Base-by-base conservation (phyloP, 1,284 basidiomycete genomes). In the Cutaneotrichosporon sp. region DNA sequence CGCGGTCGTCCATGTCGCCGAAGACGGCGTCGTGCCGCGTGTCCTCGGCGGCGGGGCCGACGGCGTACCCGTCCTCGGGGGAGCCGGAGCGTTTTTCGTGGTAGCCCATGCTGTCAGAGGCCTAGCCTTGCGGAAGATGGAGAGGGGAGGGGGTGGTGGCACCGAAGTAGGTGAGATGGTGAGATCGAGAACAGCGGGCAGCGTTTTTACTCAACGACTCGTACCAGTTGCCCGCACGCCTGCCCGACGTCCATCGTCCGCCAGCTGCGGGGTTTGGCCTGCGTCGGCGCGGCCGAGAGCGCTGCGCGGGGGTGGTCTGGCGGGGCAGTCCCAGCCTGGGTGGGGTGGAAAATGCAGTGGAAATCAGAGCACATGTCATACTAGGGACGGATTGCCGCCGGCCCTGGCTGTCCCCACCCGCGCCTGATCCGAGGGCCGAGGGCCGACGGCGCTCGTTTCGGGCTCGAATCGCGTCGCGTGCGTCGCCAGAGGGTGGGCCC, bases 11-110 rank as follows among this genome's bases (percentile, higher is more conserved):
- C 31, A 70, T 66, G 29, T 68, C 68, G 36, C 71, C 69, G 52
- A 73, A 73, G 22, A 73, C 71, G 33, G 69, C 71, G 50, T 72
- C 69, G 29, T 62, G 57, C 2, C 25, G 45, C 24, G 52, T 22
- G 45, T 59, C 58, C 6, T 49, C 43, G 42, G 22, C 57, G 20
- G 38, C 54, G 18, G 47, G 47, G 25, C 22, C 27, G 8, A 55
- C 54, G 27, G 0, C 25, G 25, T 38, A 38, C 22, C 22, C 22
- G 22, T 50, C 25, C 13, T 29, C 27, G 27, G 18, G 8, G 18
- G 47, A 25, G 24, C 14, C 22, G 46, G 46, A 3, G 25, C 6
- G 22, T 27, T 47, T 47, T 47, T 50, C 47, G 18, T 18, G 16
- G 38, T 42, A 42, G 16, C 38, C 38, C 38, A 42, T 42, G 3